A percentile compares a stretch with the other conserved stretches of the same genome.
phyloP scores from a whole-genome alignment of 2,329 filamentous ascomycete species.

The Alternaria brassicicola region DNA sequence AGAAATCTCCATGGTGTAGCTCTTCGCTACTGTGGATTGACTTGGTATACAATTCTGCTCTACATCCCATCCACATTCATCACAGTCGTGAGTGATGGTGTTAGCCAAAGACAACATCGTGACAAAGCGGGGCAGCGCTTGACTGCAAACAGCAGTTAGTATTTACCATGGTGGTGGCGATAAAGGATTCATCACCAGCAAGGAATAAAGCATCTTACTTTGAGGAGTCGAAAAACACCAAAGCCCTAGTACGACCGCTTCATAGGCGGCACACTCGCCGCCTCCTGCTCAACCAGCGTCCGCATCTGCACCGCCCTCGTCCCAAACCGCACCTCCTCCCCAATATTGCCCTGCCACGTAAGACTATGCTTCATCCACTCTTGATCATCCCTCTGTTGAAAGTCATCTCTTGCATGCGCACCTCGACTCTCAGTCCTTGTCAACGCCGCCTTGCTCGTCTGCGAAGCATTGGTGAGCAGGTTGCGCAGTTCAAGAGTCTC shows the following conservation, averaged over 20 bases:
- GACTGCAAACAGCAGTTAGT: not conserved
- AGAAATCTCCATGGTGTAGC: too few relatives aligned
- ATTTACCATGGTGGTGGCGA: not conserved
- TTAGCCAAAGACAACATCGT: not conserved
- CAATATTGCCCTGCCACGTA: constrained; percentile 53
- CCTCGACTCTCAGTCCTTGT: constrained; percentile 55
- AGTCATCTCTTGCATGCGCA: constrained; percentile 57
- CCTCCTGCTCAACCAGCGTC: constrained; percentile 55
- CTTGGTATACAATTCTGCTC: too few relatives aligned
- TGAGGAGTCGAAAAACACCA: too few relatives aligned
- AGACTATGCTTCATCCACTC: constrained; percentile 57
- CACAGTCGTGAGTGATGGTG: not conserved
- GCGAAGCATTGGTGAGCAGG: constrained; percentile 54
- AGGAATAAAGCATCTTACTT: too few relatives aligned
- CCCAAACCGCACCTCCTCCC: constrained; percentile 50
- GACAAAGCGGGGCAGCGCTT: too few relatives aligned
- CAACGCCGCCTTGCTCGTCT: constrained; percentile 55
- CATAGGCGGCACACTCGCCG: constrained; percentile 45
- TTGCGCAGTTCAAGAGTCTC: constrained; percentile 57
- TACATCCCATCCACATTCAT: not conserved
- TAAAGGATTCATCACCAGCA: too few relatives aligned
- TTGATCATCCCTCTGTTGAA: constrained; percentile 50
- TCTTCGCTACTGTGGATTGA: too few relatives aligned
- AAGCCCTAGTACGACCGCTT: constrained; percentile 39
- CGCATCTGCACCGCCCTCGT: constrained; percentile 52